Base-by-base conservation (phyloP, 2,329 filamentous ascomycete species). In the Acrocalymma vagum region DNA sequence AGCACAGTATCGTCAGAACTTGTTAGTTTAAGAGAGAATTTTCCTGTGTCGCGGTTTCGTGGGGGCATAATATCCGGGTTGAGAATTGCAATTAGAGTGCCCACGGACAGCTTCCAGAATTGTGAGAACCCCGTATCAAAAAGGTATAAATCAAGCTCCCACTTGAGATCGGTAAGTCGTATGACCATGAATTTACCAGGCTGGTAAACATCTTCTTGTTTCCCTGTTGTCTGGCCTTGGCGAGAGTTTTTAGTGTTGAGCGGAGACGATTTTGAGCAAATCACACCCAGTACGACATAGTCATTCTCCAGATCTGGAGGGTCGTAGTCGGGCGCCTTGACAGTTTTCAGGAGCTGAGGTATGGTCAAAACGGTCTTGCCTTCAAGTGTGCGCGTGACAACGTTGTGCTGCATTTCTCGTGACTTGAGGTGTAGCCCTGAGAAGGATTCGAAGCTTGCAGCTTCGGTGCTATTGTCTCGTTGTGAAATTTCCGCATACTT, bases 11-110 rank as follows among this genome's bases (percentile, higher is more conserved):
- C 94, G 22, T 87, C 88, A 23, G 89, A 90, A 30, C 88, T 93
- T 45, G 87, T 88, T 50, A 99, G 81, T 10, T 90, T 88, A 4
- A 99, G 77, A 33, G 86, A 90, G 72, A 97, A 99, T 21, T 84
- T 83, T 17, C 91, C 91, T 0, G 88, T 93, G 49, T 92, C 88
- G 11, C 83, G 78, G 45, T 84, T 85, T 0, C 88, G 87, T 0
- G 93, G 93, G 3, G 93, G 90, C 84, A 99, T 89, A 55, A 97
- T 87, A 13, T 78, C 84, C 1, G 94, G 94, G 62, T 99, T 99
- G 20, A 99, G 78, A 17, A 99, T 88, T 5, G 93, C 94, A 40
- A 99, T 78, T 1, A 97, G 81, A 0, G 92, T 96, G n/a, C 94
- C 94, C 2, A 90, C 82, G 0, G 85, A 85, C n/a, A 97, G 76